phyloP scores from a whole-genome alignment of 768 basidiomycete genomes.

The Strobilomyces echinocephalus region DNA sequence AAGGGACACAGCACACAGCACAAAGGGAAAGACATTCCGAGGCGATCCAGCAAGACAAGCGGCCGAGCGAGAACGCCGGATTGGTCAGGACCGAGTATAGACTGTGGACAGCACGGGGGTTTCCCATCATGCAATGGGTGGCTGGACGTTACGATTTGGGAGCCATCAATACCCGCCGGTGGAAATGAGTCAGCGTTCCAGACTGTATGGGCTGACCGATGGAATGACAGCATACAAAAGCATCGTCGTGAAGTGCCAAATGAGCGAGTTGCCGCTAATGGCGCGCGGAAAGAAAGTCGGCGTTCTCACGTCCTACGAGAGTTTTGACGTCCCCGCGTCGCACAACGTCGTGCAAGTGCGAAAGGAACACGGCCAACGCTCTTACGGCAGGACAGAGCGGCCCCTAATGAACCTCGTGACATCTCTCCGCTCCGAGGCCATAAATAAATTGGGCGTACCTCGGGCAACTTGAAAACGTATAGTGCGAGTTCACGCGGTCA shows the following conservation, averaged over 20 bases:
- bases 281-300: neutral
- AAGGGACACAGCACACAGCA: neutral
- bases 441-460: neutral
- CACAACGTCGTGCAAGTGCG: neutral
- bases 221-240: neutral
- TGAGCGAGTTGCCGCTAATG: too few species aligned
- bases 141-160: neutral
- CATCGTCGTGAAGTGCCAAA: neutral
- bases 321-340: neutral
- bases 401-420: neutral
- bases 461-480: neutral
- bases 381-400: neutral
- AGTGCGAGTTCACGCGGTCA: neutral
- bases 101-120: neutral
- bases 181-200: neutral
- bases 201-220: neutral
- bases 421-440: constrained; percentile 1
- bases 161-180: neutral
- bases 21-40: neutral
- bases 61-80: neutral
- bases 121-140: constrained; percentile 3
- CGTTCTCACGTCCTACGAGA: neutral
- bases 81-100: neutral
- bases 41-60: neutral
- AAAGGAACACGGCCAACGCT: neutral